Base-by-base conservation (phyloP, 1,139 yeast genomes). In the Scheffersomyces illinoinensis region DNA sequence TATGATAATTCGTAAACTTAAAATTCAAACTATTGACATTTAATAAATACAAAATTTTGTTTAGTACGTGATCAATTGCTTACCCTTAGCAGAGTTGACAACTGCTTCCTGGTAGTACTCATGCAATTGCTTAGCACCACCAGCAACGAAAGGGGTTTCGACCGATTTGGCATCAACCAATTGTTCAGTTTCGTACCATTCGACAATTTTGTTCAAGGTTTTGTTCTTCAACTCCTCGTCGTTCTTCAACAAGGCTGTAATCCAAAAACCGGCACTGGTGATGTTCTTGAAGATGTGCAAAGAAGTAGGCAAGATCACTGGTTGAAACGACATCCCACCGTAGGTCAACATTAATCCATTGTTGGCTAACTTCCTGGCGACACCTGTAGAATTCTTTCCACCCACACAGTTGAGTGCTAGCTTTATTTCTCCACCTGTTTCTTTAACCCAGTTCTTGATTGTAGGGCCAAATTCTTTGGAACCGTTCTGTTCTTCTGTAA, bases 281-380 rank as follows among this genome's bases (percentile, higher is more conserved):
- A 95, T 75, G 69, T 93, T 90, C 73, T 93, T 95, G 81, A 95
- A 95, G 64, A 96, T 93, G 69, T 91, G 91, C 61, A 91, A 77
- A 1, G 97, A 86, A 0, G 98, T 92, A 52, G 98, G 98, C 60
- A 95, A 76, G 19, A 86, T 84, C 26, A 96, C 96, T 2, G 99
- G 99, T 76, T 92, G 95, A 80, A 88, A 88, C 5, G 98, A 91
- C 99, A 95, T 95, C 55, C 97, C 99, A 39, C 99, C 99, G 71
- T 95, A 95, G 0, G 99, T 93, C 67, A 91, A 86, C 81, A 95
- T 81, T 63, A 90, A 82, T 43, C 93, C 91, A 62, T 85, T 82
- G 21, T 76, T 71, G 56, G 85, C 86, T 62, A 95, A 82, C 71
- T 93, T 93, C 64, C 97, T 84, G 8, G 97, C 95, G 65, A 95